Conservation (phyloP, 495 filamentous ascomycete genomes). For the Aspergillus mulundensis region DNA sequence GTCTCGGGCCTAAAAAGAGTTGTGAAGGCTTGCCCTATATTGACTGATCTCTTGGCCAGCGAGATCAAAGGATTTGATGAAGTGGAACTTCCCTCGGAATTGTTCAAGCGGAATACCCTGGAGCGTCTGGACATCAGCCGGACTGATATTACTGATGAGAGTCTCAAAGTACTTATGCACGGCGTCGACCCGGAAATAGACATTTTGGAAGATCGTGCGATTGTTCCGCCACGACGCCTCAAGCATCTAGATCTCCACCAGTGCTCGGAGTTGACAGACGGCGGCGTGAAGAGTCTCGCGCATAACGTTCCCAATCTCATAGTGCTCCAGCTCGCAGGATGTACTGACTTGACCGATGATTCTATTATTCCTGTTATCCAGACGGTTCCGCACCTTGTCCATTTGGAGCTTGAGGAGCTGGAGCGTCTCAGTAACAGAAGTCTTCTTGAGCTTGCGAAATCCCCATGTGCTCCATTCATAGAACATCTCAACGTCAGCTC, state of each 20-base stretch:
- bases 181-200: constrained; percentile 73
- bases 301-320: constrained; percentile 74
- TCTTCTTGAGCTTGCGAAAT: constrained; percentile 66
- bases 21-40: constrained; percentile 62
- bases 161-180: constrained; percentile 65
- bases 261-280: constrained; percentile 68
- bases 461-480: constrained; percentile 65
- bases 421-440: constrained; percentile 68
- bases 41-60: constrained; percentile 78
- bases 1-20: constrained; percentile 74
- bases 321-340: constrained; percentile 74
- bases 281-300: constrained; percentile 62
- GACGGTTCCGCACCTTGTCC: constrained; percentile 70
- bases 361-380: constrained; percentile 68
- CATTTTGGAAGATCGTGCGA: constrained; percentile 65
- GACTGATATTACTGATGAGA: constrained; percentile 66
- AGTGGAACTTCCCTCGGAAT: constrained; percentile 58
- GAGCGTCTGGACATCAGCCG: constrained; percentile 79
- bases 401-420: constrained; percentile 88
- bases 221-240: constrained; percentile 74
- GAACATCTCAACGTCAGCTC: constrained; percentile 84
- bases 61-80: constrained; percentile 79
- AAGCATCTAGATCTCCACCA: constrained; percentile 82
- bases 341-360: constrained; percentile 65
- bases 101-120: constrained; percentile 77